phyloP scores from a whole-genome alignment of 2,329 filamentous ascomycete species.

The Alternaria incomplexa region DNA sequence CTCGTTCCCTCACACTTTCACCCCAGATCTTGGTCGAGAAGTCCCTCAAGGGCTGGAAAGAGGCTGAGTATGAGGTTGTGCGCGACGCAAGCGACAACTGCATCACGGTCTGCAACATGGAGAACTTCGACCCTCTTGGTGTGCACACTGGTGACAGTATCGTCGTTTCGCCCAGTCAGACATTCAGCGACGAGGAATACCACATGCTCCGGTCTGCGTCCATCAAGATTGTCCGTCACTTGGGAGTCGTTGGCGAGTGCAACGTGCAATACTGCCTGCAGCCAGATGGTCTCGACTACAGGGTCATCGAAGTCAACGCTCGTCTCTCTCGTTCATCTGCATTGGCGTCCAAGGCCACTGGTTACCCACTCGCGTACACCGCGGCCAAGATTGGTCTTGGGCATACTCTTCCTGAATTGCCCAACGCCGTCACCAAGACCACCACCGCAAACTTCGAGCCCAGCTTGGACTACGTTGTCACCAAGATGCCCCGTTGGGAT shows the following conservation, averaged over 20 bases:
- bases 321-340: constrained; percentile 97
- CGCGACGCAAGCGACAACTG: constrained; percentile 98
- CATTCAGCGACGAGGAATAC: constrained; percentile 96
- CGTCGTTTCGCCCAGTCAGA: constrained; percentile 96
- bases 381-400: constrained; percentile 98
- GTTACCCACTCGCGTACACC: constrained; percentile 95
- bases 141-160: constrained; percentile 99
- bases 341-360: constrained; percentile 95
- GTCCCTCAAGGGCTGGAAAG: constrained; percentile 99
- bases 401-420: constrained; percentile 91
- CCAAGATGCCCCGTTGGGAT: constrained; percentile 99
- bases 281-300: constrained; percentile 95
- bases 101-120: constrained; percentile 98
- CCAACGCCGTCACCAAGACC: constrained; percentile 97
- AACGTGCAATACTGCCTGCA: constrained; percentile 98
- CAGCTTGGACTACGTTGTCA: constrained; percentile 95
- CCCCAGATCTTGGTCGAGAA: constrained; percentile 98
- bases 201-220: constrained; percentile 98
- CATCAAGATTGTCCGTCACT: constrained; percentile 97
- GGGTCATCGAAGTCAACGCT: constrained; percentile 98
- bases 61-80: constrained; percentile 98
- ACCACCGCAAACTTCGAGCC: constrained; percentile 99
- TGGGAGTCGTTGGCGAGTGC: constrained; percentile 97
- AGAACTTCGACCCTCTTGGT: constrained; percentile 97
- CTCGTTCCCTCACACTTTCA: constrained; percentile 88